Evolutionary conservation across 495 filamentous ascomycete species (phyloP).

Genomic region (Penicillium crystallinum): DNA sequence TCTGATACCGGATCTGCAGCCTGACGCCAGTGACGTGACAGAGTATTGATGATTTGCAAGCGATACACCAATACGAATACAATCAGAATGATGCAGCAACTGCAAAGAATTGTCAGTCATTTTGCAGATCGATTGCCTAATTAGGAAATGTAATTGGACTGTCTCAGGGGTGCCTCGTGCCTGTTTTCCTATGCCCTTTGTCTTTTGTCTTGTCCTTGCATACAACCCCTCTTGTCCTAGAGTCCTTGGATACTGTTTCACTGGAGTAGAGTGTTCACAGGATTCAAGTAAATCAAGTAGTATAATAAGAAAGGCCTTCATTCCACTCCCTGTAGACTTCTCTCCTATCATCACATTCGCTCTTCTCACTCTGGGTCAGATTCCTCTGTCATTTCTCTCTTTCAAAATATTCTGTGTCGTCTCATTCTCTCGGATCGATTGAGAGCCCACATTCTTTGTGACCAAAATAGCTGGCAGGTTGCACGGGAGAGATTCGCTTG

Average conservation of each 20-base stretch:
- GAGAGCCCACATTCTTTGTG: slow-evolving; percentile 1
- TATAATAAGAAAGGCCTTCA: slow-evolving; percentile 14
- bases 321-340: background rate
- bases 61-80: background rate
- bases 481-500: slow-evolving; percentile 26
- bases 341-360: slow-evolving; percentile 11
- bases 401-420: background rate
- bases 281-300: background rate
- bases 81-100: background rate
- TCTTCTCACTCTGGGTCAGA: background rate
- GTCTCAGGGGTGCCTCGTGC: slow-evolving; percentile 22
- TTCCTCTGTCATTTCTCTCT: slow-evolving; percentile 2
- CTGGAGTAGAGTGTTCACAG: background rate
- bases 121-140: background rate
- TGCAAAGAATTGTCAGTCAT: background rate
- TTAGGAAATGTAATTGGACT: slow-evolving; percentile 19
- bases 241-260: slow-evolving; percentile 19
- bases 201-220: background rate
- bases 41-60: background rate
- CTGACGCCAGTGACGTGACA: background rate
- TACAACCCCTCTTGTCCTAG: slow-evolving; percentile 12
- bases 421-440: background rate
- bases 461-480: slow-evolving; percentile 11
- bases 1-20: background rate
- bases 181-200: background rate